Evolutionary conservation across 148 eudicot species (phyloP).

Genomic region (Spergularia marina): DNA sequence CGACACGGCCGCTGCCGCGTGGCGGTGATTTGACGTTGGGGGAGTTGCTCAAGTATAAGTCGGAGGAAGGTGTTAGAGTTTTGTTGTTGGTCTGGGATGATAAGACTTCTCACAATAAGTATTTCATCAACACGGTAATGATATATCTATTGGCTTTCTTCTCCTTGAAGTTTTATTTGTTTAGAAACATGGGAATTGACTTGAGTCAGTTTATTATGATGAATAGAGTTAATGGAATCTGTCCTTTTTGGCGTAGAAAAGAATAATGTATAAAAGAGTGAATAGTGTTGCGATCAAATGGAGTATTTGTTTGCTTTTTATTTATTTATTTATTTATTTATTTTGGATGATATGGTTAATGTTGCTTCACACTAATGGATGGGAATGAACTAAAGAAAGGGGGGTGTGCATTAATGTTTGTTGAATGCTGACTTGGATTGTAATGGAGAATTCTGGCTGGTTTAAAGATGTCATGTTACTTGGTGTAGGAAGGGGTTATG

Average conservation of each 20-base stretch:
- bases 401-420: neutral
- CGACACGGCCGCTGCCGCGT: conserved; percentile 76
- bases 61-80: conserved; percentile 94
- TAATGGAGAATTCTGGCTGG: neutral
- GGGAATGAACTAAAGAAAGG: neutral
- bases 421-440: neutral
- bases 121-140: conserved; percentile 57
- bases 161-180: neutral
- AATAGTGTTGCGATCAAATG: no score
- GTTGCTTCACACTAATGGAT: no score
- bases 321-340: no score
- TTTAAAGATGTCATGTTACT: neutral
- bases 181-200: neutral
- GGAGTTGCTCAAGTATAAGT: conserved; percentile 86
- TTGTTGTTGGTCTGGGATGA: conserved; percentile 94
- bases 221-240: no score
- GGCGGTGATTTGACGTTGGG: conserved; percentile 89
- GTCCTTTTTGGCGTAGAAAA: neutral
- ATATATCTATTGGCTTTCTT: neutral
- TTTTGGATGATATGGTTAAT: no score
- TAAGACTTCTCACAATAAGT: conserved; percentile 80
- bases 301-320: no score
- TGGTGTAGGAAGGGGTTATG: conserved; percentile 87
- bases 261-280: neutral
- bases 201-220: neutral